Conservation (phyloP, 441 rosid species). For the Pelargonium fulgidum region DNA sequence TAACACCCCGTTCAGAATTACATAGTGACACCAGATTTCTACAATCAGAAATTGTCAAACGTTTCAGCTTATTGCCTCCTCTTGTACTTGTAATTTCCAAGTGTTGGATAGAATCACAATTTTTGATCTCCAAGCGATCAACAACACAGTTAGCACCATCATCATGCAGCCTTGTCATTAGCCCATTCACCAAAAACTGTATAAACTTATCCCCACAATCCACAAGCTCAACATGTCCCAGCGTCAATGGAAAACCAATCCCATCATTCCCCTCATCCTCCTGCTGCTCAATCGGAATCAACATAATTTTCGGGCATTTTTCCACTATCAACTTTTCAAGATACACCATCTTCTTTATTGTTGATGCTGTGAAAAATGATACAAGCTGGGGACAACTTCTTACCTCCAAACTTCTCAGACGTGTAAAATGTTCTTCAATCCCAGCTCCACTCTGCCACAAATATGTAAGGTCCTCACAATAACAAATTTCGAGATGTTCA, state of each 20-base stretch:
- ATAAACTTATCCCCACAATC: neutral
- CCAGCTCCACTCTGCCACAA: neutral
- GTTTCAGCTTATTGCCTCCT: neutral
- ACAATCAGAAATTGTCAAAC: neutral
- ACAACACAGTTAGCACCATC: neutral
- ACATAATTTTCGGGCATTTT: neutral
- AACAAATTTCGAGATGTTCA: neutral
- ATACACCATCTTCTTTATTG: neutral
- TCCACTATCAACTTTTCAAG: neutral
- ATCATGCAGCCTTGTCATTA: neutral
- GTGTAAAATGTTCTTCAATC: neutral
- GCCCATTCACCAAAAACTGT: neutral
- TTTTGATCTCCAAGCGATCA: neutral
- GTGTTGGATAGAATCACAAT: neutral
- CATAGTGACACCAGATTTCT: neutral
- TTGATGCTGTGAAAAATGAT: neutral
- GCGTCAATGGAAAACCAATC: neutral
- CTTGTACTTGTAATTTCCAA: neutral
- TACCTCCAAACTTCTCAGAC: slow-evolving; percentile 2
- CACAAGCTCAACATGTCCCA: neutral
- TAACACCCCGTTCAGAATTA: neutral
- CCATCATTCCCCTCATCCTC: neutral
- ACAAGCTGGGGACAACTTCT: slow-evolving; percentile 8
- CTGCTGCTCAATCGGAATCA: neutral
- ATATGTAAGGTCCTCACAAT: neutral